Conservation (phyloP, 1,284 basidiomycete species). For the Sporisorium graminicola region DNA sequence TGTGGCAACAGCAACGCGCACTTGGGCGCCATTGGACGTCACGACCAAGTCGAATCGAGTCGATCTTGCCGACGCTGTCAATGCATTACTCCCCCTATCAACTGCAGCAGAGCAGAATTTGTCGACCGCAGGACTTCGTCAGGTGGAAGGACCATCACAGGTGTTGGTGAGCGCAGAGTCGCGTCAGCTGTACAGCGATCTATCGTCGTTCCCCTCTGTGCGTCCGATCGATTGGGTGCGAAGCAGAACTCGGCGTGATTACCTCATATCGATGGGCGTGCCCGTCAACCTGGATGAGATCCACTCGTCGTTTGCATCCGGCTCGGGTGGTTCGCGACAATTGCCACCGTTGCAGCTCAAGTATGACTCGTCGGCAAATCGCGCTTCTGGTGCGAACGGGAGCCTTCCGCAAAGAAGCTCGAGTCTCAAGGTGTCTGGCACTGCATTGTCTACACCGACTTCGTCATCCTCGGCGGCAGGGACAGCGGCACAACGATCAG, state of each 20-base stretch:
- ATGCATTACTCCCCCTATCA: constrained; percentile 31
- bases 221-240: constrained; percentile 64
- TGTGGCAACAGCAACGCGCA: constrained; percentile 14
- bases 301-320: constrained; percentile 39
- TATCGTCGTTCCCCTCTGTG: constrained; percentile 39
- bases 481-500: constrained; percentile 27
- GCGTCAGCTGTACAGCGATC: constrained; percentile 41
- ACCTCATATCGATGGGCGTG: constrained; percentile 65
- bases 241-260: constrained; percentile 60
- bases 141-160: constrained; percentile 57
- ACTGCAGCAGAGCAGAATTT: constrained; percentile 35
- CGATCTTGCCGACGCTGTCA: constrained; percentile 23
- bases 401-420: constrained; percentile 25
- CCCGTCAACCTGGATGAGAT: constrained; percentile 68
- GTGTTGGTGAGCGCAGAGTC: constrained; percentile 48
- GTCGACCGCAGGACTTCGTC: constrained; percentile 36
- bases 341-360: constrained; percentile 62
- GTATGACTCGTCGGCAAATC: constrained; percentile 32
- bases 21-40: constrained; percentile 35
- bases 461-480: constrained; percentile 1
- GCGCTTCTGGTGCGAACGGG: constrained; percentile 7
- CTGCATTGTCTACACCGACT: constrained; percentile 1
- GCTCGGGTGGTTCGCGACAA: constrained; percentile 15
- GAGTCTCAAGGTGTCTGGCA: constrained; percentile 22
- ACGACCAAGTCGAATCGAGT: constrained; percentile 25